phyloP scores from a whole-genome alignment of 768 basidiomycete species.

The Mycena indigotica region DNA sequence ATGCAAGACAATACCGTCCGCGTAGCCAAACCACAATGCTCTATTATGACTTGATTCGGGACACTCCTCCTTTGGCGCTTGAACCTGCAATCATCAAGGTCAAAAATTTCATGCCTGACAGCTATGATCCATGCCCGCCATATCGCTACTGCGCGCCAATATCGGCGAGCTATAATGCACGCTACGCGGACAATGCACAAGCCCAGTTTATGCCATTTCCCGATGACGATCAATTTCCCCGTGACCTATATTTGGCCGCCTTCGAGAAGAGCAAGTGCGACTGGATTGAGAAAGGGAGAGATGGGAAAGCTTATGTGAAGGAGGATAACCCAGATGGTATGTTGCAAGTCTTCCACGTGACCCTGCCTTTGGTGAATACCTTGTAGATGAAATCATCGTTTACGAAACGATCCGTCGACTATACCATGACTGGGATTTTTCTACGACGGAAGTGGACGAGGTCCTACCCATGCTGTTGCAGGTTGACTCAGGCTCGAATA shows the following conservation, averaged over 20 bases:
- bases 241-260: not conserved
- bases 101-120: too few relatives aligned
- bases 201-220: constrained; percentile 1
- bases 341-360: not conserved
- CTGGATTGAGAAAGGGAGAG: not conserved
- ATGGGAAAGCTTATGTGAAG: not conserved
- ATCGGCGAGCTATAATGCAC: not conserved
- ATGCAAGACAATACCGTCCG: too few relatives aligned
- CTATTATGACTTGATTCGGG: too few relatives aligned
- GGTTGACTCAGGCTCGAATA: too few relatives aligned
- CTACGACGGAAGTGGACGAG: not conserved
- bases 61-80: too few relatives aligned
- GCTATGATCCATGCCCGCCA: not conserved
- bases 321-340: not conserved
- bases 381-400: not conserved
- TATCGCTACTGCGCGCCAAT: not conserved
- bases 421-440: not conserved
- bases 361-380: not conserved
- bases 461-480: too few relatives aligned
- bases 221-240: not conserved
- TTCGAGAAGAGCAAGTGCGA: not conserved
- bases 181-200: not conserved
- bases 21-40: too few relatives aligned
- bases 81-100: too few relatives aligned
- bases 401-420: constrained; percentile 1